Base-by-base conservation (phyloP, 1,284 basidiomycete species). In the Violaceomyces palustris region DNA sequence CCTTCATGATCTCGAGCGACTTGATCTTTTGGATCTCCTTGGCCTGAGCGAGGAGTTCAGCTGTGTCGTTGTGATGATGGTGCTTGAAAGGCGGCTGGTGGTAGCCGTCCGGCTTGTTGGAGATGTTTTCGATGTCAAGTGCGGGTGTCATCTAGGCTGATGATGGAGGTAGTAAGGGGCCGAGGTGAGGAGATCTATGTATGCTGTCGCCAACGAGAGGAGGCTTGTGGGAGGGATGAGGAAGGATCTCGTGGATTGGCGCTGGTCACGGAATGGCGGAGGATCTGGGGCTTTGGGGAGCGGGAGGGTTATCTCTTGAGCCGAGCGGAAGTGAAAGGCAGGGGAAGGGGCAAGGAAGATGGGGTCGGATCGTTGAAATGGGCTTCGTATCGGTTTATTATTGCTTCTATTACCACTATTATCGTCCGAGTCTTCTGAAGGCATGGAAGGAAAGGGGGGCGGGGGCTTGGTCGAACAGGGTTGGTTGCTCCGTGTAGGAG, bases 371-470 rank as follows among this genome's bases (percentile, higher is more conserved):
- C 42, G 9, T 27, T 55, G 23, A 55, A 40, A 39, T 35, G 44
- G 7, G 19, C 15, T 39, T 27, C 27, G 40, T 50, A 45, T 15
- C 23, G 6, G 18, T 9, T 17, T 49, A 39, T 29, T 45, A 31
- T 23, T 42, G 18, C 47, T 28, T 51, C 47, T 55, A 60, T 60
- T 60, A 55, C 57, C 51, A 51, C 57, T 60, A 54, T 44, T 60
- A 55, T 60, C 57, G 57, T 60, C 57, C 40, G 57, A 60, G 45
- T 60, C 57, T 48, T 60, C 57, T 60, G 52, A 60, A 36, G 57
- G 57, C 57, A 60, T 60, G 52, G 51, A 54, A 60, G 52, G 45
- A 43, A 50, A 51, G 33, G 36, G 48, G 39, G 47, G 38, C 22
- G 29, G 26, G 42, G 51, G 35, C 35, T 44, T 49, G 23, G 47